phyloP scores from a whole-genome alignment of 768 basidiomycete genomes.

The Lentinus tigrinus region DNA sequence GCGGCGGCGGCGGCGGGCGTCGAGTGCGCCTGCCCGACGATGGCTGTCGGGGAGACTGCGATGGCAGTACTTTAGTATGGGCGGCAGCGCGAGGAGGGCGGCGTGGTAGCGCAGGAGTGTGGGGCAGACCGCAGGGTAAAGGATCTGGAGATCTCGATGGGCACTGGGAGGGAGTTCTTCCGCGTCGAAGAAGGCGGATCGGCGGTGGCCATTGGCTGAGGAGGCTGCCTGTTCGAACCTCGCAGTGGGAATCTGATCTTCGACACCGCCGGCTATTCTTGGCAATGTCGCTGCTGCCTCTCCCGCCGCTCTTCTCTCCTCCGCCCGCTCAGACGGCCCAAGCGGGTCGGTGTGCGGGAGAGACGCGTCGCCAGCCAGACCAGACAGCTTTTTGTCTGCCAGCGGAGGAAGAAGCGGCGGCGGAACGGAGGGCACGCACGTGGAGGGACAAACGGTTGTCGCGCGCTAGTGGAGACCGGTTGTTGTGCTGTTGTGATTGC shows the following conservation, averaged over 20 bases:
- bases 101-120: background rate
- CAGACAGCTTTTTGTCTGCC: background rate
- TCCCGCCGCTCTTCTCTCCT: background rate
- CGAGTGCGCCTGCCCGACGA: too few species aligned
- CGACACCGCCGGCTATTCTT: background rate
- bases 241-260: slow-evolving; percentile 4
- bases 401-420: background rate
- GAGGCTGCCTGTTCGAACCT: background rate
- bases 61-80: too few species aligned
- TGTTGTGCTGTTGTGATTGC: slow-evolving; percentile 7
- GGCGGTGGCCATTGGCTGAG: background rate
- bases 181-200: slow-evolving; percentile 1
- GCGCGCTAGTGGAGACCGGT: slow-evolving; percentile 1
- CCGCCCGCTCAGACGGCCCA: too few species aligned
- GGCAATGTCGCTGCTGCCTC: background rate
- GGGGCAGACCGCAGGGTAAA: background rate
- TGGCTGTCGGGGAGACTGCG: too few species aligned
- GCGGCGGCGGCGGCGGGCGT: too few species aligned
- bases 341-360: too few species aligned
- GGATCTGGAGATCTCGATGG: background rate
- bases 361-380: background rate
- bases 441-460: slow-evolving; percentile 1
- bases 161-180: background rate
- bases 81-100: too few species aligned
- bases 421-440: background rate